These are phyloP conservation scores for Petrea volubilis DNA, from an alignment of 257 asterid genomes.

Conservation along the genomic window DNA sequence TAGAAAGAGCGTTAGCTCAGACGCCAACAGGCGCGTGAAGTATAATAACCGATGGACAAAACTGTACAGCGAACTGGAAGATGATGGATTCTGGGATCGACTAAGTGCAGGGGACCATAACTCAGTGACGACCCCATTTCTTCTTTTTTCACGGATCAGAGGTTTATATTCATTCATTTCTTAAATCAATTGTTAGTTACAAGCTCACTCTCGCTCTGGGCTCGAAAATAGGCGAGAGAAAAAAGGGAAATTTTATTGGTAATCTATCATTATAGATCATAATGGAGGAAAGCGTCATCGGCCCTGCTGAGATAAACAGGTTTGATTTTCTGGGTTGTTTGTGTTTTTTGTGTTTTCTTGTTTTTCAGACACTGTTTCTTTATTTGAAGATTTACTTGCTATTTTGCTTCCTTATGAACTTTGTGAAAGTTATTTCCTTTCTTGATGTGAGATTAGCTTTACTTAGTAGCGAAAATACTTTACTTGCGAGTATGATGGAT, in stretches of 20 bases:
- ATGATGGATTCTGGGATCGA: constrained; percentile 20
- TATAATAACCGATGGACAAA: neutral
- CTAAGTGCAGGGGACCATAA: constrained; percentile 7
- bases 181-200: neutral
- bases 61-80: neutral
- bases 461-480: neutral
- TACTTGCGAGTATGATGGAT: neutral
- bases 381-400: neutral
- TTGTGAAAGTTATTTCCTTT: neutral
- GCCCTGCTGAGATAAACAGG: constrained; percentile 32
- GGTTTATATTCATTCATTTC: neutral
- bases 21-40: constrained; percentile 30
- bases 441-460: constrained; percentile 7
- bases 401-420: neutral
- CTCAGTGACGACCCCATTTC: neutral
- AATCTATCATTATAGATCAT: constrained; percentile 7
- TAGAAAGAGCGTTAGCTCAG: neutral
- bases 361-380: constrained; percentile 8
- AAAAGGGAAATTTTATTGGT: neutral
- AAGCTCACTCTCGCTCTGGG: neutral
- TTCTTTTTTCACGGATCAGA: neutral
- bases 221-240: neutral
- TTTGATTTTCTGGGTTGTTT: constrained; percentile 26
- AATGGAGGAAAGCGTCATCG: constrained; percentile 33
- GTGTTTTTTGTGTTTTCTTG: neutral